Evolutionary conservation across 2,329 filamentous ascomycete genomes (phyloP), one percentile per base, ranked within the genome.

Genomic region (Fusarium denticulatum): DNA sequence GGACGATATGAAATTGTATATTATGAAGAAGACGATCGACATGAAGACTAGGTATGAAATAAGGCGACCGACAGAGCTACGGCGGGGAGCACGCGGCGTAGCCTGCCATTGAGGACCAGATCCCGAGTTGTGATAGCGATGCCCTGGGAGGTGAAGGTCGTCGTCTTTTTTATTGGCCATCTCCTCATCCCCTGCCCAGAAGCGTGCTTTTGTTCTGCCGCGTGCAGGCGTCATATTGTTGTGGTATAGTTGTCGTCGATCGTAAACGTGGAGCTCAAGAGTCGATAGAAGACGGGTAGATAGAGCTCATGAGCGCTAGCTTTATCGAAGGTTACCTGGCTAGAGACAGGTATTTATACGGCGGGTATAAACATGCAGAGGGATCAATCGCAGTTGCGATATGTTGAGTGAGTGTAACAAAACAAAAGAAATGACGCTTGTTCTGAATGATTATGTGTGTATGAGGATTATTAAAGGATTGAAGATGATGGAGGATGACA

Each of bases 141-240:
- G 76, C 75, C 72, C 70, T 10, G 75, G 75, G 18, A 61, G 36
- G 39, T 75, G 72, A 34, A 86, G 83, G 78, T 91, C 88, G 78
- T 91, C 89, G 78, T 90, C 85, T 81, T 89, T 90, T 81, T 91
- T 91, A 18, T 69, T 69, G 58, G 85, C 86, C 79, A 89, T 82
- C 74, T 89, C 87, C 75, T 89, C 88, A 73, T 89, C 86, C 77
- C 82, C 85, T 66, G 85, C 79, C 80, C 87, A 88, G 60, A 87
- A 79, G 67, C 83, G 80, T 53, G 79, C 78, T 62, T 76, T 66
- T 53, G 80, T 72, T 70, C 79, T 80, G 50, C 78, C 77, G 69
- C 80, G 79, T 43, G 72, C 63, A 61, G 75, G 75, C 71, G 81
- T 81, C 84, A 88, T 86, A 67, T 78, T 84, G 71, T 40, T 53